Evolutionary conservation across 1,284 basidiomycete genomes (phyloP).

Genomic region (Sparassis latifolia): DNA sequence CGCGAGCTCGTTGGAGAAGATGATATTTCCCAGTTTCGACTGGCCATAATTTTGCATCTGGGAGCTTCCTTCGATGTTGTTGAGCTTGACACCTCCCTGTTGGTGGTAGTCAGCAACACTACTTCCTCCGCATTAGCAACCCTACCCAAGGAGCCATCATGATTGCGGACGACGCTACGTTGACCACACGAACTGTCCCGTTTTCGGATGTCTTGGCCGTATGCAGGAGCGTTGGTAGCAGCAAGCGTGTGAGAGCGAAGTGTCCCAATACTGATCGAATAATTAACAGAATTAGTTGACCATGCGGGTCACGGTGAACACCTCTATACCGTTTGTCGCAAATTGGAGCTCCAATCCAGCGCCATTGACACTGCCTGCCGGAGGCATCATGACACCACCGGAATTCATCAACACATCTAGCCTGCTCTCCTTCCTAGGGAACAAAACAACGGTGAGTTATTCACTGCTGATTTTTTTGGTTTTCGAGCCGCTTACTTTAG

Average conservation of each 20-base stretch:
- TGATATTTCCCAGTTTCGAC: not conserved
- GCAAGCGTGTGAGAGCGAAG: constrained; percentile 32
- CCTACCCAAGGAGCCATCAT: constrained; percentile 1
- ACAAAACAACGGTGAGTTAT: not conserved
- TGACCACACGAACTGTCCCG: constrained; percentile 32
- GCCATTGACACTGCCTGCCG: constrained; percentile 1
- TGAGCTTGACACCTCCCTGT: not conserved
- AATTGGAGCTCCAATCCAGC: constrained; percentile 29
- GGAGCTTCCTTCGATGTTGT: not conserved
- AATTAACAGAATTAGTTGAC: constrained; percentile 7
- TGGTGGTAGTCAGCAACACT: too few relatives aligned
- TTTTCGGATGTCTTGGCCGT: constrained; percentile 15
- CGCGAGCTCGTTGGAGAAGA: constrained; percentile 1
- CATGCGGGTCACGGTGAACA: not conserved
- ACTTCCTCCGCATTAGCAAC: too few relatives aligned
- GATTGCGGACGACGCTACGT: constrained; percentile 5
- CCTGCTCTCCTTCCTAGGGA: not conserved
- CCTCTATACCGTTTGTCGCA: constrained; percentile 29
- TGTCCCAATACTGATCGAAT: constrained; percentile 13
- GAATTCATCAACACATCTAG: constrained; percentile 1
- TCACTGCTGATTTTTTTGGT: too few relatives aligned
- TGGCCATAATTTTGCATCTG: not conserved
- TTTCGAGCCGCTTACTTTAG: not conserved
- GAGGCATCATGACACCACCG: constrained; percentile 3
- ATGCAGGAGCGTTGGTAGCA: constrained; percentile 32